Evolutionary conservation across 768 basidiomycete genomes (phyloP).

Genomic region (Amanita phalloides): DNA sequence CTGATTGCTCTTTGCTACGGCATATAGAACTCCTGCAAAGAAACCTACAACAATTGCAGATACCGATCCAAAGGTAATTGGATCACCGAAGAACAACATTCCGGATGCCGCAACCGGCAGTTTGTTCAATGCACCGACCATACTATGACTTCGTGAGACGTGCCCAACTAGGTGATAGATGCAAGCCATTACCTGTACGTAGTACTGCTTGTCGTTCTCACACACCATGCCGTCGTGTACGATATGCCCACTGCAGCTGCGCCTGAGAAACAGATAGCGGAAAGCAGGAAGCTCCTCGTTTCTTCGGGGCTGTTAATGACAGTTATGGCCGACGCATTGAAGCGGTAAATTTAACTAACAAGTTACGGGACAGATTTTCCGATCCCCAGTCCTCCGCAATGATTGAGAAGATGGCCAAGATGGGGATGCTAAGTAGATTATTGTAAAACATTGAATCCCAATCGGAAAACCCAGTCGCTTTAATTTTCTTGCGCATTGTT

Average conservation of each 20-base stretch:
- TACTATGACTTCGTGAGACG: slow-evolving; percentile 32
- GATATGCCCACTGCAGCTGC: slow-evolving; percentile 96
- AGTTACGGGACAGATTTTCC: slow-evolving; percentile 70
- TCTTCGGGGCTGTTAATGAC: slow-evolving; percentile 59
- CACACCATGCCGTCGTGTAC: slow-evolving; percentile 98
- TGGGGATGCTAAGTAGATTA: slow-evolving; percentile 90
- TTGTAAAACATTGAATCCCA: slow-evolving; percentile 99
- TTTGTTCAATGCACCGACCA: slow-evolving; percentile 97
- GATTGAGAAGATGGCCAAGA: slow-evolving; percentile 74
- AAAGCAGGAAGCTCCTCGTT: slow-evolving; percentile 67
- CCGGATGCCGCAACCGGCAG: slow-evolving; percentile 98
- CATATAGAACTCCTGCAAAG: slow-evolving; percentile 85
- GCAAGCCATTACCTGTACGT: slow-evolving; percentile 72
- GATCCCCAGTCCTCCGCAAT: slow-evolving; percentile 83
- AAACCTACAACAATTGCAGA: slow-evolving; percentile 84
- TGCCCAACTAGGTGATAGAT: background rate
- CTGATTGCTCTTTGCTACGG: slow-evolving; percentile 91
- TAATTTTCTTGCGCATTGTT: slow-evolving; percentile 94
- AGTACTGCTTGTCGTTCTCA: slow-evolving; percentile 90
- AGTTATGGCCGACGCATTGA: slow-evolving; percentile 2
- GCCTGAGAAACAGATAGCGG: slow-evolving; percentile 93
- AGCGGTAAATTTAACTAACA: slow-evolving; percentile 44
- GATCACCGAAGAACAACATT: slow-evolving; percentile 93
- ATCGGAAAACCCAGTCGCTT: slow-evolving; percentile 88
- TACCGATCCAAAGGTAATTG: slow-evolving; percentile 79